Evolutionary conservation across 495 filamentous ascomycete genomes (phyloP).

Genomic region (Aspergillus sclerotiicarbonarius): DNA sequence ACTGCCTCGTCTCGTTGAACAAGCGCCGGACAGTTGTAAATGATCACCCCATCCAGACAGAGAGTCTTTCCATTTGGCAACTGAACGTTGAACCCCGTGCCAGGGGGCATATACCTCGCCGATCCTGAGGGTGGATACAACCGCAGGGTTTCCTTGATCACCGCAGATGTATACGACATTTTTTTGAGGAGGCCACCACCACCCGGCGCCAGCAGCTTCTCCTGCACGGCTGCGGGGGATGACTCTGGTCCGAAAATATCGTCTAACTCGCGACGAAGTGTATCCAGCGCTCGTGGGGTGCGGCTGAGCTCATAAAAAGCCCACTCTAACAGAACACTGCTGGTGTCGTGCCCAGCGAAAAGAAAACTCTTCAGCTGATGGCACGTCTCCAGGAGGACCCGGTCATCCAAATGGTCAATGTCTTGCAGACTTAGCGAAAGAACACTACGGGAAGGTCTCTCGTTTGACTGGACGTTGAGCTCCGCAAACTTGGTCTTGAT

Average conservation of each 20-base stretch:
- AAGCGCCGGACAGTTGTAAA: constrained; percentile 27
- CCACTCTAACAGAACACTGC: constrained; percentile 37
- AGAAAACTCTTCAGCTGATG: constrained; percentile 32
- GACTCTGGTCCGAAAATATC: constrained; percentile 28
- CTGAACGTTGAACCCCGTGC: constrained; percentile 25
- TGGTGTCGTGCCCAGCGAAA: constrained; percentile 37
- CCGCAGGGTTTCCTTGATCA: constrained; percentile 50
- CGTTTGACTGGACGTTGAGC: background rate
- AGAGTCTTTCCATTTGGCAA: constrained; percentile 24
- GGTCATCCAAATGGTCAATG: background rate
- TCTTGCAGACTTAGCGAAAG: constrained; percentile 11
- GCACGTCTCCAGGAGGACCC: constrained; percentile 11
- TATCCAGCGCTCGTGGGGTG: constrained; percentile 36
- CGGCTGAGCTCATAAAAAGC: constrained; percentile 49
- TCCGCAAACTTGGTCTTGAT: constrained; percentile 11
- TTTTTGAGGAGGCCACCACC: constrained; percentile 27
- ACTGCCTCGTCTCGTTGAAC: constrained; percentile 22
- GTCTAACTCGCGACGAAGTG: constrained; percentile 47
- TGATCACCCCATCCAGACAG: constrained; percentile 28
- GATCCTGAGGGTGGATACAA: constrained; percentile 42
- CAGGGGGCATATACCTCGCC: constrained; percentile 33
- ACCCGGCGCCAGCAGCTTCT: constrained; percentile 4
- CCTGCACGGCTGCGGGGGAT: constrained; percentile 5
- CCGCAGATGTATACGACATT: constrained; percentile 42
- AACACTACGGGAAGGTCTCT: constrained; percentile 6